Evolutionary conservation across 768 basidiomycete species (phyloP).

Genomic region (Botryobasidium botryosum): DNA sequence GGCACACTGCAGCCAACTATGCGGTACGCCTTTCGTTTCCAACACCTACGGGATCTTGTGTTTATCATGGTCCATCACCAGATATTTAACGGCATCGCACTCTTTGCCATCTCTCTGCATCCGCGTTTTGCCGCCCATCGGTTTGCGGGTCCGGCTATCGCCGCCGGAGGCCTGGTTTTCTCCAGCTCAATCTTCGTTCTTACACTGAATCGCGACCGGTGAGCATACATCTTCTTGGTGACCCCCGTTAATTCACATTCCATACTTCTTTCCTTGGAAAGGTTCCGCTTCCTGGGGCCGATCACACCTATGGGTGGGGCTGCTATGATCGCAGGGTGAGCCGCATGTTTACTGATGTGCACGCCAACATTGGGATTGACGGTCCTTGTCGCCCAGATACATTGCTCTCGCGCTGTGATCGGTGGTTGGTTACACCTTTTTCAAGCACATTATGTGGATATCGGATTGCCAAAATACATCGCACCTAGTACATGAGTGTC

Average conservation of each 20-base stretch:
- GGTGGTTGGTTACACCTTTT: too few relatives aligned
- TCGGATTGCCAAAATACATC: too few relatives aligned
- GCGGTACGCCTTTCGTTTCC: slow-evolving; percentile 27
- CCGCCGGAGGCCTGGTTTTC: slow-evolving; percentile 38
- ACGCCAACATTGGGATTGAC: neutral
- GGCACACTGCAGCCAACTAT: slow-evolving; percentile 45
- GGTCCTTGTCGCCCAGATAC: slow-evolving; percentile 26
- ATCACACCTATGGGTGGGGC: slow-evolving; percentile 50
- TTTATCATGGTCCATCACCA: slow-evolving; percentile 17
- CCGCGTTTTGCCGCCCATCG: slow-evolving; percentile 38
- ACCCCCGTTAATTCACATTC: too few relatives aligned
- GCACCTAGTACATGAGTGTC: too few relatives aligned
- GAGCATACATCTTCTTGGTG: too few relatives aligned
- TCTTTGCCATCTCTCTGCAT: slow-evolving; percentile 46
- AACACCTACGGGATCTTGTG: neutral
- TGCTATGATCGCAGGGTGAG: slow-evolving; percentile 53
- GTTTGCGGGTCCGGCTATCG: slow-evolving; percentile 53
- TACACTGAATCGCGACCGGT: slow-evolving; percentile 33
- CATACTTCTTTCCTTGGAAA: too few relatives aligned
- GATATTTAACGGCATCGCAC: slow-evolving; percentile 53
- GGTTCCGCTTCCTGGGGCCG: slow-evolving; percentile 39
- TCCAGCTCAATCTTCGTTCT: slow-evolving; percentile 45
- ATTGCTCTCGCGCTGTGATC: slow-evolving; percentile 34
- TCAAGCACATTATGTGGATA: too few relatives aligned
- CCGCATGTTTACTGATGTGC: slow-evolving; percentile 7